A percentile compares a stretch with the other conserved stretches of the same genome.
Evolutionary conservation across 106 monocot genomes (phyloP).

Genomic region (Dioscorea alata): DNA sequence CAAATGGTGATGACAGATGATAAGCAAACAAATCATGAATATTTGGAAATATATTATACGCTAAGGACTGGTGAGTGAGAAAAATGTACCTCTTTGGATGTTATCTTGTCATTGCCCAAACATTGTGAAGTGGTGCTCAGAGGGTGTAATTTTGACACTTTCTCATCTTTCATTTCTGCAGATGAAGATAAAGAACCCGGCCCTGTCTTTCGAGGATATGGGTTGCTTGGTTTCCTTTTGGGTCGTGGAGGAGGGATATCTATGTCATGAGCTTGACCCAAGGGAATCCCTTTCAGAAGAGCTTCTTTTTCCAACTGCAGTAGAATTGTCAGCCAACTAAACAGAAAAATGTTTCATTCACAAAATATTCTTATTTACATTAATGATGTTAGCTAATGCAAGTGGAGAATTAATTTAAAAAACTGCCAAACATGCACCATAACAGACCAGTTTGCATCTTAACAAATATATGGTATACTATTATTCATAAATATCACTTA

Average conservation of each 20-base stretch:
- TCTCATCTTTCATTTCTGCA: slow-evolving; percentile 29
- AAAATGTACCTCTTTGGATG: slow-evolving; percentile 28
- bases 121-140: slow-evolving; percentile 15
- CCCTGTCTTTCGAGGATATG: slow-evolving; percentile 78
- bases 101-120: slow-evolving; percentile 15
- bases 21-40: no score
- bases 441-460: no score
- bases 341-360: no score
- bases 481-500: no score
- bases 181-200: slow-evolving; percentile 15
- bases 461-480: no score
- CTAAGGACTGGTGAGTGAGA: background rate
- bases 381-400: no score
- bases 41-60: no score
- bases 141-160: slow-evolving; percentile 18
- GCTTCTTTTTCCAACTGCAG: slow-evolving; percentile 79
- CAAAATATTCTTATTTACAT: no score
- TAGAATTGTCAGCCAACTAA: no score
- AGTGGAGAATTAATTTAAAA: no score
- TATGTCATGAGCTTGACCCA: slow-evolving; percentile 67
- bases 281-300: slow-evolving; percentile 44
- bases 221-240: slow-evolving; percentile 81
- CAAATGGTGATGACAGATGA: background rate
- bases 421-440: no score
- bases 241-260: slow-evolving; percentile 96